phyloP scores from a whole-genome alignment of 2,329 filamentous ascomycete species.

The Beauveria scarabaeidicola region DNA sequence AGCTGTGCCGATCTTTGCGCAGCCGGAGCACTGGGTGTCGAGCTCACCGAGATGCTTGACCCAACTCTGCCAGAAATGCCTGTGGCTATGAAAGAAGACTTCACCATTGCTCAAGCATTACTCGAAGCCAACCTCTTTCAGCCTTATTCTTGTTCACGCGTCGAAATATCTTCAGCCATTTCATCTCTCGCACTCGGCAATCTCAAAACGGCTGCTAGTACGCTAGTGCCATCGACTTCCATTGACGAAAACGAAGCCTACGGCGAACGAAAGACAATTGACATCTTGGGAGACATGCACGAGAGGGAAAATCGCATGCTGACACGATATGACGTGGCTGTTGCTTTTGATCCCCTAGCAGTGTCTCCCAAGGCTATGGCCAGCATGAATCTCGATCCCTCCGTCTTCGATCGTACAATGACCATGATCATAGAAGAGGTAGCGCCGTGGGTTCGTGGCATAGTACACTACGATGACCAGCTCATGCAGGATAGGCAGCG shows the following conservation, averaged over 20 bases:
- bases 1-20: slow-evolving; percentile 60
- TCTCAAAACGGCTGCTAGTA: slow-evolving; percentile 11
- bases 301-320: slow-evolving; percentile 23
- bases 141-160: slow-evolving; percentile 21
- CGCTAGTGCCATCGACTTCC: slow-evolving; percentile 18
- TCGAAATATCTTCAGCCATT: slow-evolving; percentile 21
- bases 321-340: slow-evolving; percentile 43
- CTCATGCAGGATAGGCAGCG: slow-evolving; percentile 60
- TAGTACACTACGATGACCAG: slow-evolving; percentile 66
- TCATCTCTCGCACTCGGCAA: slow-evolving; percentile 22
- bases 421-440: slow-evolving; percentile 63
- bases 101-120: slow-evolving; percentile 37
- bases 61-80: slow-evolving; percentile 51
- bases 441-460: slow-evolving; percentile 82
- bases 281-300: slow-evolving; percentile 31
- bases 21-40: slow-evolving; percentile 35
- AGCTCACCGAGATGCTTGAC: slow-evolving; percentile 48
- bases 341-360: slow-evolving; percentile 55
- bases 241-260: neutral
- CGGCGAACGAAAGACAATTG: slow-evolving; percentile 25
- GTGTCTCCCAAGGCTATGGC: slow-evolving; percentile 34
- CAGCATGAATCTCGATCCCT: slow-evolving; percentile 48
- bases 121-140: slow-evolving; percentile 35
- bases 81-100: slow-evolving; percentile 40
- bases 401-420: slow-evolving; percentile 68